phyloP scores from a whole-genome alignment of 1,284 basidiomycete genomes.

The Fomitopsis pinicola region DNA sequence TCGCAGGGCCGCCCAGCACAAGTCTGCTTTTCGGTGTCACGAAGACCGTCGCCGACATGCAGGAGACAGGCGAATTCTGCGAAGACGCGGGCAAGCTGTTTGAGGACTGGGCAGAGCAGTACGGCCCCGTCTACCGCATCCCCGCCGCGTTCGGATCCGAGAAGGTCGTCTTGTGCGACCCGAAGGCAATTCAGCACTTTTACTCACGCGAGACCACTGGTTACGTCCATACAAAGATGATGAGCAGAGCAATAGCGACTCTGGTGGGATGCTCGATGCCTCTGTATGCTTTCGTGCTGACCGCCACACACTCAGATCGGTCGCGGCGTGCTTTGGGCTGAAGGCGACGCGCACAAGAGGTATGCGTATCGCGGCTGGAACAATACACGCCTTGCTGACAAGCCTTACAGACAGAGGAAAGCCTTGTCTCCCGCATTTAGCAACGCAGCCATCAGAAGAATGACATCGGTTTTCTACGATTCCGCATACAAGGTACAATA shows the following conservation, averaged over 20 bases:
- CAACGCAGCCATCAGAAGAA: constrained; percentile 33
- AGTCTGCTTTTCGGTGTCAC: constrained; percentile 26
- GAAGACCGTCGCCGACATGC: constrained; percentile 8
- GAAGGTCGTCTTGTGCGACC: constrained; percentile 45
- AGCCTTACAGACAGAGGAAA: constrained; percentile 34
- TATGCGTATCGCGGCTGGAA: constrained; percentile 2
- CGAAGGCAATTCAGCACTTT: constrained; percentile 50
- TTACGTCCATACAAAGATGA: constrained; percentile 33
- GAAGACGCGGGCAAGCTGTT: constrained; percentile 12
- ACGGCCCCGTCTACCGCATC: constrained; percentile 43
- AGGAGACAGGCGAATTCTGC: constrained; percentile 16
- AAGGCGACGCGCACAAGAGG: constrained; percentile 46
- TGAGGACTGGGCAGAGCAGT: constrained; percentile 34
- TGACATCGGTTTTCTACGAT: constrained; percentile 38
- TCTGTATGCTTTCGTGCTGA: neutral
- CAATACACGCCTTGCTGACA: neutral
- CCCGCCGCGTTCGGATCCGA: constrained; percentile 36
- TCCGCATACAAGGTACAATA: constrained; percentile 43
- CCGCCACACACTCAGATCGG: constrained; percentile 36
- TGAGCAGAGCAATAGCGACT: constrained; percentile 35
- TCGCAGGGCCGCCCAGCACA: constrained; percentile 27
- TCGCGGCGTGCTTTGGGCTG: constrained; percentile 44
- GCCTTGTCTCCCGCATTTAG: constrained; percentile 38
- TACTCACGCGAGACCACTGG: constrained; percentile 45
- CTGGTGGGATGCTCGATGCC: constrained; percentile 30